Evolutionary conservation across 306 rosid genomes (phyloP).

Genomic region (Inga leiocalycina): DNA sequence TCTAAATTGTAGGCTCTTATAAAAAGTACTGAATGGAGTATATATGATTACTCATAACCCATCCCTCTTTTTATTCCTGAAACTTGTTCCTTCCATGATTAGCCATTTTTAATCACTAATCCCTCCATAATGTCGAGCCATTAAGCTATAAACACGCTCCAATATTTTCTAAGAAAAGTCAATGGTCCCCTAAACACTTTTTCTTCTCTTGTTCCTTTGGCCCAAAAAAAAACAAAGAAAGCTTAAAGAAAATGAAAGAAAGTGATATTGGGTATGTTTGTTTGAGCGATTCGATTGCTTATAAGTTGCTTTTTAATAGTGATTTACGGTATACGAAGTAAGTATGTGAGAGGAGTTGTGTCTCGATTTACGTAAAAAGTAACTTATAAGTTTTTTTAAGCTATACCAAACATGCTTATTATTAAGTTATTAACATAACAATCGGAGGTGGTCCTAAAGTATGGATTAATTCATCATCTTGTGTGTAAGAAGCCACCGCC

Average conservation of each 20-base stretch:
- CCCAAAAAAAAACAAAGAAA: background rate
- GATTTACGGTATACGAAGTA: no score
- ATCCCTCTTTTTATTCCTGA: background rate
- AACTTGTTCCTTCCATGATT: background rate
- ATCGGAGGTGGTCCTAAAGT: background rate
- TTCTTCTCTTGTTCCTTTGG: background rate
- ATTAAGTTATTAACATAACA: background rate
- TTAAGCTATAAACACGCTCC: background rate
- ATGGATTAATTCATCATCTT: slow-evolving; percentile 22
- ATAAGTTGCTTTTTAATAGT: no score
- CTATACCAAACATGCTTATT: no score
- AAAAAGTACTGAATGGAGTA: no score
- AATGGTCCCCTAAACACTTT: slow-evolving; percentile 21
- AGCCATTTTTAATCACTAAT: background rate
- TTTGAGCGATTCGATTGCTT: no score
- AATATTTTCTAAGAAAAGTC: background rate
- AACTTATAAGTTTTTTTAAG: no score
- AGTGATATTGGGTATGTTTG: no score
- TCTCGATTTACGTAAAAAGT: no score
- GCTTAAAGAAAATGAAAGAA: slow-evolving; percentile 24
- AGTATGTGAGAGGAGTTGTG: no score
- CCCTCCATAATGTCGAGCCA: background rate
- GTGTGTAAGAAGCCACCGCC: background rate
- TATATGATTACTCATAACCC: background rate
- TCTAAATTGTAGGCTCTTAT: no score